Percentiles rank a stretch among this genome's conserved stretches.
phyloP scores from a whole-genome alignment of 495 filamentous ascomycete genomes.

The Mycothermus thermophilus region DNA sequence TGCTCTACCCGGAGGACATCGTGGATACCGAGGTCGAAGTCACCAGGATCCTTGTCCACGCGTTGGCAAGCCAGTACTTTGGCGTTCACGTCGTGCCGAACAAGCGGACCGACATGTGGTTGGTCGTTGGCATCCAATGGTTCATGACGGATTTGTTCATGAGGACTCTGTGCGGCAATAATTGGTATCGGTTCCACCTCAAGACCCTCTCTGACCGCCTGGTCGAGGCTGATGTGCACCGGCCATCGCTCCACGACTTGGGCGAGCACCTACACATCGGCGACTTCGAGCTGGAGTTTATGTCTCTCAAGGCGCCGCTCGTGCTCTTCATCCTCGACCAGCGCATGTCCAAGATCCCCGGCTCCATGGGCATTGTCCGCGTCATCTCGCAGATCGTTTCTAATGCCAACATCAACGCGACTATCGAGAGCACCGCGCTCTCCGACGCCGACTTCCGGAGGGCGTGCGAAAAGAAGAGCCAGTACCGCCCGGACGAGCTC shows the following conservation, averaged over 20 bases:
- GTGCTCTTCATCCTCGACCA: conserved; percentile 90
- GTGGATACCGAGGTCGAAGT: conserved; percentile 69
- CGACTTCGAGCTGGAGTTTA: conserved; percentile 69
- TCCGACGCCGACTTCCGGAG: conserved; percentile 61
- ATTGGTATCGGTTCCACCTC: conserved; percentile 82
- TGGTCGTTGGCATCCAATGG: conserved; percentile 80
- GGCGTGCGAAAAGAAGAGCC: conserved; percentile 73
- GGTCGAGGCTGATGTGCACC: conserved; percentile 63
- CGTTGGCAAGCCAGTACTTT: conserved; percentile 85
- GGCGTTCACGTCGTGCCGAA: conserved; percentile 79
- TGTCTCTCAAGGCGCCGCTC: conserved; percentile 79
- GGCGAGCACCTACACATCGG: conserved; percentile 70
- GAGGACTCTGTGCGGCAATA: conserved; percentile 78
- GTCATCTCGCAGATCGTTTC: conserved; percentile 72
- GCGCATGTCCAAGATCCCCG: conserved; percentile 73
- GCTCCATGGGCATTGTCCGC: conserved; percentile 66
- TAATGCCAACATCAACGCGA: conserved; percentile 68
- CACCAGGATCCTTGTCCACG: conserved; percentile 64
- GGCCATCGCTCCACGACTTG: conserved; percentile 70
- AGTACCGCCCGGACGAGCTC: conserved; percentile 70
- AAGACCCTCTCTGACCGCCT: conserved; percentile 73
- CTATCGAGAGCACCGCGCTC: conserved; percentile 54
- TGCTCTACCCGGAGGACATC: conserved; percentile 70
- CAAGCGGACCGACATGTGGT: conserved; percentile 70
- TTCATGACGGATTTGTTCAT: conserved; percentile 90